Conservation (phyloP, 1,284 basidiomycete genomes). For the Cryptococcus sp. region DNA sequence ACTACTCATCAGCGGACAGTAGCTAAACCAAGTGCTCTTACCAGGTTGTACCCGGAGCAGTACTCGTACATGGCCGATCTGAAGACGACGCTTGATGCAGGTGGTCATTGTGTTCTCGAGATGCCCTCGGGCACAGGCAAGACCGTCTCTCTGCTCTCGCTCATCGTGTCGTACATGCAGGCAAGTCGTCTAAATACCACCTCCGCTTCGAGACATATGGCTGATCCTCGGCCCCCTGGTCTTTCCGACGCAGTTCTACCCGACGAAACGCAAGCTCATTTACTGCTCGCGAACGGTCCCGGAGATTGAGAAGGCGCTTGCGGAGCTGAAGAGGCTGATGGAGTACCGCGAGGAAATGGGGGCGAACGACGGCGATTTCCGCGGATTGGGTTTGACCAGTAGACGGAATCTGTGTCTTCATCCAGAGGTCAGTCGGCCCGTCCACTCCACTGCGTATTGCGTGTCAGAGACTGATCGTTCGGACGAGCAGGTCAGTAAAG, state of each 20-base stretch:
- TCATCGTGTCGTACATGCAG: conserved; percentile 98
- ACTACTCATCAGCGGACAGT: background rate
- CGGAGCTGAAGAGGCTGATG: conserved; percentile 94
- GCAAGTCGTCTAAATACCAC: conserved; percentile 54
- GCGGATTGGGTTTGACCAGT: conserved; percentile 89
- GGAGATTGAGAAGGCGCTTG: conserved; percentile 97
- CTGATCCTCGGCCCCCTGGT: background rate
- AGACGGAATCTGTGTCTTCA: conserved; percentile 97
- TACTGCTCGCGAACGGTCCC: conserved; percentile 99
- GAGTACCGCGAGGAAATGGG: conserved; percentile 79
- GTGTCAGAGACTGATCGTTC: background rate
- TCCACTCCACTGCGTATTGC: background rate
- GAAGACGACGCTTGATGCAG: conserved; percentile 92
- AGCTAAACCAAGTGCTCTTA: conserved; percentile 32
- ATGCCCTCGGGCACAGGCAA: conserved; percentile 99
- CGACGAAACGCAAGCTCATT: conserved; percentile 88
- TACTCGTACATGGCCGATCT: conserved; percentile 99
- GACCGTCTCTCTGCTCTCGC: conserved; percentile 91
- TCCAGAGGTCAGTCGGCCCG: conserved; percentile 69
- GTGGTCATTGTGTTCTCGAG: conserved; percentile 96
- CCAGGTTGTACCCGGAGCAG: conserved; percentile 68
- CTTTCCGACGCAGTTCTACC: conserved; percentile 69
- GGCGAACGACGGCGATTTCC: conserved; percentile 78
- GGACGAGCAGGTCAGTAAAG: conserved; percentile 73
- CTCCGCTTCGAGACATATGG: background rate